phyloP scores from a whole-genome alignment of 257 asterid species.

The Nicotiana noctiflora region DNA sequence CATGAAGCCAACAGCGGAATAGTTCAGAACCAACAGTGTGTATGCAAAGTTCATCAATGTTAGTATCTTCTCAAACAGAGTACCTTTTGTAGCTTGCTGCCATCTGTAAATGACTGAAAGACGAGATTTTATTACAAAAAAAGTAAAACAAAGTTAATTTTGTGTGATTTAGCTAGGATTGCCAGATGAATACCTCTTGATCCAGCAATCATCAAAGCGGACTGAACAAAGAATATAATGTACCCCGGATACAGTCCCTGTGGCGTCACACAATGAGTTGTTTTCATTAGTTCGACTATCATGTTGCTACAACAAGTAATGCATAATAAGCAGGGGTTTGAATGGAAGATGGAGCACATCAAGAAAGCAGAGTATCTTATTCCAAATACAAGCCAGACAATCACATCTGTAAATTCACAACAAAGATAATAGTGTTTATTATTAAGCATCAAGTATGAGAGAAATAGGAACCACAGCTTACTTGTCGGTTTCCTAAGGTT shows the following conservation, averaged over 20 bases:
- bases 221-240: slow-evolving; percentile 78
- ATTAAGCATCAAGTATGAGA: not conserved
- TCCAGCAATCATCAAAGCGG: slow-evolving; percentile 83
- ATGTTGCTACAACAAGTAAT: not conserved
- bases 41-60: slow-evolving; percentile 50
- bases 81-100: slow-evolving; percentile 62
- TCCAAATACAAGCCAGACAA: not conserved
- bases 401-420: not conserved
- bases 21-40: slow-evolving; percentile 70
- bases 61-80: slow-evolving; percentile 37
- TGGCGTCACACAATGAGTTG: slow-evolving; percentile 1
- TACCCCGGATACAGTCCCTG: slow-evolving; percentile 95
- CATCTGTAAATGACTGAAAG: slow-evolving; percentile 50
- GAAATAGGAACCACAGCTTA: not conserved
- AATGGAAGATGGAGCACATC: not conserved
- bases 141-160: not conserved
- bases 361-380: not conserved
- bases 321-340: not conserved
- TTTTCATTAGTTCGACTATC: slow-evolving; percentile 3
- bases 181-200: slow-evolving; percentile 55
- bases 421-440: not conserved
- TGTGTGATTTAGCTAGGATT: not conserved
- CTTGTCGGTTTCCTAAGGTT: not conserved
- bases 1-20: slow-evolving; percentile 85
- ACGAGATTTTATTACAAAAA: slow-evolving; percentile 15